A percentile compares a stretch with the other conserved stretches of the same genome.
Evolutionary conservation across 345 rosid genomes (phyloP).

Genomic region (Aegle marmelos): DNA sequence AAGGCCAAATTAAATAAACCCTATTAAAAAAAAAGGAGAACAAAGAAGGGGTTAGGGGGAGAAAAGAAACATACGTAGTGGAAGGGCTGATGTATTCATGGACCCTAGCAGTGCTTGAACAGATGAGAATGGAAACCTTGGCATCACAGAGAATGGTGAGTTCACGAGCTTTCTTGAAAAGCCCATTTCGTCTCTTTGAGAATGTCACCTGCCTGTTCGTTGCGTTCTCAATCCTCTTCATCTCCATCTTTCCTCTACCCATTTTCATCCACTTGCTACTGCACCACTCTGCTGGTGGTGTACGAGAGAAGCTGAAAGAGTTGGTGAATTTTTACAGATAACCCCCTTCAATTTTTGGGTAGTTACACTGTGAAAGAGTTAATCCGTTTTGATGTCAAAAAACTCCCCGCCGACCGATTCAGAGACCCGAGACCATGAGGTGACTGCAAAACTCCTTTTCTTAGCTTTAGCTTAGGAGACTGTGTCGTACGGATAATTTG

Average conservation of each 20-base stretch:
- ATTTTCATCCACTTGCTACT: conserved; percentile 15
- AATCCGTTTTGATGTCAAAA: no score
- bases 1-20: neutral
- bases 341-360: no score
- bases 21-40: neutral
- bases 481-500: no score
- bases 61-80: conserved; percentile 39
- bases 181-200: conserved; percentile 69
- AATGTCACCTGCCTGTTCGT: conserved; percentile 85
- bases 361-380: no score
- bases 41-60: neutral
- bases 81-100: conserved; percentile 75
- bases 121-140: conserved; percentile 72
- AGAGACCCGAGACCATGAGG: no score
- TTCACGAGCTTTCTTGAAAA: conserved; percentile 83
- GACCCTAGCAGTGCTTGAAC: conserved; percentile 63
- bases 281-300: no score
- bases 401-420: no score
- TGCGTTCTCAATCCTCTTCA: conserved; percentile 84
- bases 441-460: no score
- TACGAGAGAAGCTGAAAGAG: no score
- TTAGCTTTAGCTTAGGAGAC: no score
- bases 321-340: no score
- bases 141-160: conserved; percentile 84
- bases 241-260: conserved; percentile 87